Evolutionary conservation across 2,329 filamentous ascomycete species (phyloP).

Genomic region (Fusarium brachygibbosum): DNA sequence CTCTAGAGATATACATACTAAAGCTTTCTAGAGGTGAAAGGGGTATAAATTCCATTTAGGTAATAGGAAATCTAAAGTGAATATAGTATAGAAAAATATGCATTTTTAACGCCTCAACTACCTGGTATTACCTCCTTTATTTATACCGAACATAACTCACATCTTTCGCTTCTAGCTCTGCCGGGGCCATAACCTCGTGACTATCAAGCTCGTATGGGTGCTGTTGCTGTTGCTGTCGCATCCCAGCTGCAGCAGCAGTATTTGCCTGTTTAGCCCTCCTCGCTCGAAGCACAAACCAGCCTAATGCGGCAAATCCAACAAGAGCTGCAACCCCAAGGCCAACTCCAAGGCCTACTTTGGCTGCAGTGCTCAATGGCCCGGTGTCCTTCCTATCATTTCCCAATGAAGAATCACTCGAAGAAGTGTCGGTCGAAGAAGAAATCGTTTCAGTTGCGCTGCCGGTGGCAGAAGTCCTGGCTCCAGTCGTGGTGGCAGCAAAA

Average conservation of each 20-base stretch:
- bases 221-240: background rate
- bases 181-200: background rate
- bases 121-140: background rate
- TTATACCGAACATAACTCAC: background rate
- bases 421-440: fast-evolving
- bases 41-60: too few relatives aligned
- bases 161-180: background rate
- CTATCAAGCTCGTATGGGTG: conserved; percentile 10
- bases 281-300: background rate
- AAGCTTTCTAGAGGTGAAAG: too few relatives aligned
- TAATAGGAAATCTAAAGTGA: too few relatives aligned
- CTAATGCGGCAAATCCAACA: background rate
- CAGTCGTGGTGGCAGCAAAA: background rate
- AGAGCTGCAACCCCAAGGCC: conserved; percentile 2
- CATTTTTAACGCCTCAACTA: too few relatives aligned
- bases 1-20: too few relatives aligned
- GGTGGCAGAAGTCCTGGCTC: background rate
- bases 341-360: background rate
- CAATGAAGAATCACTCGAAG: background rate
- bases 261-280: conserved; percentile 2
- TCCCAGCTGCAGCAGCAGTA: background rate
- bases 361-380: background rate
- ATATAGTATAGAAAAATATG: too few relatives aligned
- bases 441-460: background rate
- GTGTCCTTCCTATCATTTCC: too few relatives aligned